Evolutionary conservation across 345 rosid genomes (phyloP), one percentile per base, ranked within the genome.

Genomic region (Geranium rotundifolium): DNA sequence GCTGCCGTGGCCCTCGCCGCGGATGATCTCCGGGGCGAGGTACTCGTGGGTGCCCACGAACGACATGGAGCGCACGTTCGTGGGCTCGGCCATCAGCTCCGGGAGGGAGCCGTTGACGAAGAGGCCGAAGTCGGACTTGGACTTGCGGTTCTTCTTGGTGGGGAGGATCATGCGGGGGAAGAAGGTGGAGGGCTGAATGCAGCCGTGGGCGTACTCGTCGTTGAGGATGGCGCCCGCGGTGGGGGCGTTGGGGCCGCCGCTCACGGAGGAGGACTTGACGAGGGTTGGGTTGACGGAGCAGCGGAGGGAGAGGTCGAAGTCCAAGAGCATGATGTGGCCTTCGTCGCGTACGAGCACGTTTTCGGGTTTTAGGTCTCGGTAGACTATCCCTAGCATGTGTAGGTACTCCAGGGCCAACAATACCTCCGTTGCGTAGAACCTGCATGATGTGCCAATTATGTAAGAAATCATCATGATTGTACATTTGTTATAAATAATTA

Each of bases 1-100:
- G 64, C 96, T 89, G 8, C 98, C 96, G 23, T 91, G 98, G 8
- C 98, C 98, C 69, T 91, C 92, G n/a, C 98, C 98, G 0, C 96
- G 82, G 58, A 91, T 77, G 66, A 91, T 91, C 68, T 91, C 95
- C 0, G 95, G 96, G 19, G 96, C 96, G 59, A 91, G 67, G 58
- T 91, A 91, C 73, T 91, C 98, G 57, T 91, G 96, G 0, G 98
- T 89, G 1, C 98, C 96, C 1, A 91, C 96, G 59, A 91, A 91
- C 1, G 98, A 91, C 98, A 91, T 87, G 0, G 98, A 91, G 0
- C 86, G 77, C 4, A 89, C 96, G 62, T 91, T 84, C 3, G 92
- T 87, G 1, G 96, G 98, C 64, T 91, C 96, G 10, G 96, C 98
- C 98, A 91, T 89, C 41, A 91, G 66, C 73, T 89, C 95, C 1